Evolutionary conservation across 129 eudicot species (phyloP), one percentile per base, ranked within the genome.

Genomic region (Centrapalus pauciflorus): DNA sequence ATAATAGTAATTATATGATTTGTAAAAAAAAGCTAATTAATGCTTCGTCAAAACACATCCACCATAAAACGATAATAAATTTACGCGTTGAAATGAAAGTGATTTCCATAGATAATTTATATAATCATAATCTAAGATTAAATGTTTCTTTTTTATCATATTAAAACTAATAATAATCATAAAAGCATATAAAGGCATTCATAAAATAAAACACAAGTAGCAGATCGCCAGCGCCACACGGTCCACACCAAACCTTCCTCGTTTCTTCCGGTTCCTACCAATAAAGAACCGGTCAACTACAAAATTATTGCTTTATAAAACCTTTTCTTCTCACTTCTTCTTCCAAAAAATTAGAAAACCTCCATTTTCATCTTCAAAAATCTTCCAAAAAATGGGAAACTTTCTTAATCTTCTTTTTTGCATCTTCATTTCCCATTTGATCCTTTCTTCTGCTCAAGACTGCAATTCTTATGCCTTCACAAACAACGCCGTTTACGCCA

Each of bases 371-470:
- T 66, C 67, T 9, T 24, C 23, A 46, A 3, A 55, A 41, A 33
- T 33, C 54, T 45, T 11, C 25, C 59, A 75, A n/a, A n/a, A n/a
- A 58, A 75, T 75, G 79, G 79, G 79, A 0, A 75, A 48, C 33
- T 9, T 75, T 35, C 6, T 75, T n/a, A 26, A n/a, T 33, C 7
- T 75, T 46, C 74, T 75, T 25, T 46, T 75, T 58, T 33, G 40
- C 37, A 67, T 66, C 11, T 57, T 66, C 35, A 16, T 75, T 17
- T 66, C 79, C 14, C 66, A 34, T 7, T 71, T 29, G 2, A 58
- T 73, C 46, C 17, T 65, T 25, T 60, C 90, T 12, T 67, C 23
- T 30, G 91, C 91, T 54, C 95, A 86, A 67, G 54, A 68, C 27
- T 87, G 97, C 72, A 25, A 19, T 0, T 12, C 54, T 6, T 73